These are phyloP conservation scores for Colletotrichum siamense DNA, from an alignment of 2,329 filamentous ascomycete genomes.

Conservation along the genomic window DNA sequence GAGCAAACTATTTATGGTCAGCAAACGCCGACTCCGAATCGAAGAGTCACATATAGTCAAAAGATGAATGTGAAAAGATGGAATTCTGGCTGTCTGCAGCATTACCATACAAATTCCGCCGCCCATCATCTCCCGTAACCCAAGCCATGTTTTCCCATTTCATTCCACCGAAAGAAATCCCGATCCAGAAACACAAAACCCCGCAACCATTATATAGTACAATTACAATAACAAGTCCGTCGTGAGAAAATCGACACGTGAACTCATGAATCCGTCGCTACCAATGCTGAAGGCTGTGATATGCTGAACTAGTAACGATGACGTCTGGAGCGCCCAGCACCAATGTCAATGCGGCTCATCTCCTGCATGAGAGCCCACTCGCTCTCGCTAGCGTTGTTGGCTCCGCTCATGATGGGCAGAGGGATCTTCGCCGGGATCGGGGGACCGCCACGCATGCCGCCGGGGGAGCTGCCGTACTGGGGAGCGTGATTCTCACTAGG, in stretches of 20 bases:
- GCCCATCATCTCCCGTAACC: neutral
- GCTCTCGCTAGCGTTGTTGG: constrained; percentile 43
- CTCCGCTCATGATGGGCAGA: constrained; percentile 52
- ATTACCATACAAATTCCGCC: neutral
- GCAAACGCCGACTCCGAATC: neutral
- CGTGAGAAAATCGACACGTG: neutral
- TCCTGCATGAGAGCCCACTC: constrained; percentile 72
- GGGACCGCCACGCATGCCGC: constrained; percentile 43
- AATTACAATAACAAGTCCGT: neutral
- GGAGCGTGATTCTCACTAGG: constrained; percentile 57
- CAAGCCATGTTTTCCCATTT: neutral
- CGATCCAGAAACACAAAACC: neutral
- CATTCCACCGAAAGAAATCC: neutral
- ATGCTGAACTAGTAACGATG: constrained; percentile 42
- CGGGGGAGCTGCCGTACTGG: constrained; percentile 34
- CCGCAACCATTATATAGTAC: constrained; percentile 4
- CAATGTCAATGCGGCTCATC: constrained; percentile 71
- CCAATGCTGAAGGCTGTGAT: constrained; percentile 32
- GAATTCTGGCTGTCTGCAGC: constrained; percentile 12
- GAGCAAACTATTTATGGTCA: neutral
- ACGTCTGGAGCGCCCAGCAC: constrained; percentile 62
- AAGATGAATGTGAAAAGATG: neutral
- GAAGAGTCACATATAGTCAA: neutral
- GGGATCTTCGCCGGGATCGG: constrained; percentile 76
- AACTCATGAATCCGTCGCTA: constrained; percentile 25